Conservation (phyloP, 257 asterid species). For the Nicotiana undulata region DNA sequence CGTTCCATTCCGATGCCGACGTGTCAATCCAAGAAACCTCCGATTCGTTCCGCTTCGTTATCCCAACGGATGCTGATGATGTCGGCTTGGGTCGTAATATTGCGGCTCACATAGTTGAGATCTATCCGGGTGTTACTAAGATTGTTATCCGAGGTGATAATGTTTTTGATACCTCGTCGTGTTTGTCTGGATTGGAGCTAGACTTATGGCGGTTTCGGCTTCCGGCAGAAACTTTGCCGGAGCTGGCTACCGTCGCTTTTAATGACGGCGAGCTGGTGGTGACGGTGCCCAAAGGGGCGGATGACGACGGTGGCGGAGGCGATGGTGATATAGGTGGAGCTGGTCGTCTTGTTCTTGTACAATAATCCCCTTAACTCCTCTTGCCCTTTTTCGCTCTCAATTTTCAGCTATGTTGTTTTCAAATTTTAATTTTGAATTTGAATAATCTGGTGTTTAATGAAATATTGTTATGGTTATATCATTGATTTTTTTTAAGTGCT, state of each 20-base stretch:
- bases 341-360: conserved; percentile 61
- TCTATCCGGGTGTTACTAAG: conserved; percentile 77
- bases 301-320: conserved; percentile 21
- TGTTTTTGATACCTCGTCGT: conserved; percentile 19
- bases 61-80: conserved; percentile 35
- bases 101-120: conserved; percentile 59
- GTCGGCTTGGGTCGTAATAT: conserved; percentile 23
- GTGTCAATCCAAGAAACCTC: conserved; percentile 56
- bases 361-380: conserved; percentile 19
- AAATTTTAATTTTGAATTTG: background rate
- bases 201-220: conserved; percentile 81
- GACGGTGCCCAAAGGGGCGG: conserved; percentile 61
- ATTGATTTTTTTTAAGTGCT: too few relatives aligned
- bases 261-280: conserved; percentile 66
- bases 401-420: background rate
- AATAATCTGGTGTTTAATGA: background rate
- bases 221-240: conserved; percentile 54
- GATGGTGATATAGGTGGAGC: conserved; percentile 35
- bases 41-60: conserved; percentile 46
- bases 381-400: background rate
- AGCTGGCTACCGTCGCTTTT: conserved; percentile 51
- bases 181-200: conserved; percentile 51
- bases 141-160: conserved; percentile 42
- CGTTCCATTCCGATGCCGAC: conserved; percentile 64
- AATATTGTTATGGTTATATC: background rate